These are phyloP conservation scores for Verticillium zaregamsianum DNA, from an alignment of 2,329 filamentous ascomycete genomes.

Conservation along the genomic window DNA sequence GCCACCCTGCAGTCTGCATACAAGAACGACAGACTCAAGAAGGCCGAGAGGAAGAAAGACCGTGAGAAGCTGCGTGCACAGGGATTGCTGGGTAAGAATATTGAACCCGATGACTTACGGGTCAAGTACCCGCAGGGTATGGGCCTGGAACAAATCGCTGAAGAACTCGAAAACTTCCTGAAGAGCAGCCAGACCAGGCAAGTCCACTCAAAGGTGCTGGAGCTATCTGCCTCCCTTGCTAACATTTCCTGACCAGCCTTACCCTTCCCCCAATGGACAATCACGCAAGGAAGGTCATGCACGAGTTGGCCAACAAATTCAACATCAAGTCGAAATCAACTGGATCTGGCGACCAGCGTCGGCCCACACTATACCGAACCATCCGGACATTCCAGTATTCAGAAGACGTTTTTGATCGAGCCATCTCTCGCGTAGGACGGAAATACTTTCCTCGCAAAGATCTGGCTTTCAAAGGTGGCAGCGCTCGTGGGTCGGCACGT, in stretches of 20 bases:
- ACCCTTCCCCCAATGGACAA: constrained; percentile 82
- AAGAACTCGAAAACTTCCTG: constrained; percentile 71
- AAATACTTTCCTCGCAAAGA: constrained; percentile 55
- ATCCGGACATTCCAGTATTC: constrained; percentile 58
- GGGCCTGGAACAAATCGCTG: constrained; percentile 62
- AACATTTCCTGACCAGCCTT: constrained; percentile 43
- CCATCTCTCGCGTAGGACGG: constrained; percentile 41
- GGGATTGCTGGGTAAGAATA: constrained; percentile 59
- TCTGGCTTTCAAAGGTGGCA: constrained; percentile 5
- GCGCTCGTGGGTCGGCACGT: constrained; percentile 2
- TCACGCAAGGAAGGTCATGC: constrained; percentile 69
- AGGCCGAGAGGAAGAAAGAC: constrained; percentile 64
- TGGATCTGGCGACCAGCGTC: constrained; percentile 68
- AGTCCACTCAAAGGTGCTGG: background rate
- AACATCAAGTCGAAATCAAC: constrained; percentile 80
- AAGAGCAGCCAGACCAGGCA: constrained; percentile 35
- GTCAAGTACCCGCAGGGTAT: constrained; percentile 72
- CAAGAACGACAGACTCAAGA: constrained; percentile 66
- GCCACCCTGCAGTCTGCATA: constrained; percentile 54
- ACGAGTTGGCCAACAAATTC: constrained; percentile 72
- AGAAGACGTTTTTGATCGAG: constrained; percentile 48
- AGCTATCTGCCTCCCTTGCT: background rate
- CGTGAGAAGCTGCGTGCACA: constrained; percentile 65
- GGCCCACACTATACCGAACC: constrained; percentile 74
- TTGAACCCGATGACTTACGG: constrained; percentile 54